These are phyloP conservation scores for Citrus sinensis DNA, from an alignment of 345 rosid species.

Conservation along the genomic window DNA sequence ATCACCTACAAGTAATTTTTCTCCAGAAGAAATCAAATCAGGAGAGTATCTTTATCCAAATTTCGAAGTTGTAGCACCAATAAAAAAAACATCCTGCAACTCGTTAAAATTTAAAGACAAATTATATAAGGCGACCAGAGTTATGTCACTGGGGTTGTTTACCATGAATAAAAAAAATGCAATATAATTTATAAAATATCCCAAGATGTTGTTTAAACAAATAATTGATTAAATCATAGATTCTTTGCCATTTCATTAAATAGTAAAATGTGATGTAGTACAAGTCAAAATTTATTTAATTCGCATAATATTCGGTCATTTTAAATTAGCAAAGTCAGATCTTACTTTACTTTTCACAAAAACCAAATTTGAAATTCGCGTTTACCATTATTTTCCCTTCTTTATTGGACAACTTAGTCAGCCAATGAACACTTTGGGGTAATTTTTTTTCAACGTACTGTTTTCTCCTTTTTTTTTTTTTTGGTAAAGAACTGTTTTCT, in stretches of 20 bases:
- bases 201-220: not conserved
- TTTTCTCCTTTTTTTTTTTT: no score
- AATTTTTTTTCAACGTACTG: no score
- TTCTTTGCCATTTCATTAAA: not conserved
- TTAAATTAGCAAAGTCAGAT: not conserved
- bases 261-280: not conserved
- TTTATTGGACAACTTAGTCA: no score
- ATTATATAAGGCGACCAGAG: not conserved
- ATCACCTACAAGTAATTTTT: no score
- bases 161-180: not conserved
- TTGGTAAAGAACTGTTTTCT: no score
- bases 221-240: not conserved
- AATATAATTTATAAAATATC: no score
- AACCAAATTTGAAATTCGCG: not conserved
- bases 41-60: rapidly evolving
- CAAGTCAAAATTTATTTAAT: not conserved
- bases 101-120: not conserved
- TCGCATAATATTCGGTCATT: not conserved
- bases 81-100: not conserved
- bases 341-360: not conserved
- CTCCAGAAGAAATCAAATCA: rapidly evolving
- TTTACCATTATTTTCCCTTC: no score
- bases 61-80: not conserved
- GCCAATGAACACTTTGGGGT: no score
- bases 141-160: no score